phyloP scores from a whole-genome alignment of 441 rosid genomes.

The Breynia disticha region DNA sequence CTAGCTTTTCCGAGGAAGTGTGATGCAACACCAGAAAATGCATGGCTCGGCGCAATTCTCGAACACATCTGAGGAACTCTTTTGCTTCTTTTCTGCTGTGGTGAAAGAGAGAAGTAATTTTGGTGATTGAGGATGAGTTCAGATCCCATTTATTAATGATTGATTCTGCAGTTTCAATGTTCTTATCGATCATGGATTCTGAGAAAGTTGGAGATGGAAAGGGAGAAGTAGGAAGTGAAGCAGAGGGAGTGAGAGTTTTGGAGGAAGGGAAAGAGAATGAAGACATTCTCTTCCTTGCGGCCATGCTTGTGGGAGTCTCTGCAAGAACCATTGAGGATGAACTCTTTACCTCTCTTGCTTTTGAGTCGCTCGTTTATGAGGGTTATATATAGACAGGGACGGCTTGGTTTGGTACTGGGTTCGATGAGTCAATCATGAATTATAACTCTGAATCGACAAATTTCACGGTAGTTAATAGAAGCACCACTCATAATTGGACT shows the following conservation, averaged over 20 bases:
- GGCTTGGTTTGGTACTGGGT: no score
- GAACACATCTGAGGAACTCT: constrained; percentile 34
- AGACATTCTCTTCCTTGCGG: constrained; percentile 16
- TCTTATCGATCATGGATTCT: constrained; percentile 28
- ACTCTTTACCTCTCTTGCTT: no score
- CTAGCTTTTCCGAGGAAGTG: constrained; percentile 33
- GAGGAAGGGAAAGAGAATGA: constrained; percentile 18
- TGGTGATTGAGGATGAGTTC: constrained; percentile 24
- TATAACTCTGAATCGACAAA: no score
- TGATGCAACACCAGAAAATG: constrained; percentile 28
- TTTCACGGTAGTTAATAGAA: no score
- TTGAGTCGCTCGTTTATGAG: no score
- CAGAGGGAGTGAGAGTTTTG: constrained; percentile 16
- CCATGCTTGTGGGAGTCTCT: constrained; percentile 9
- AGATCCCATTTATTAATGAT: constrained; percentile 58
- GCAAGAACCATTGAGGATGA: constrained; percentile 9
- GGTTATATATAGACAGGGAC: no score
- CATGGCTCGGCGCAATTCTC: constrained; percentile 50
- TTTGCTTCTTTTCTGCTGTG: constrained; percentile 37
- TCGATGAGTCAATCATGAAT: no score
- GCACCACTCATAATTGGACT: no score
- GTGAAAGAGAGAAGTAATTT: constrained; percentile 28
- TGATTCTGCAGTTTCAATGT: constrained; percentile 29
- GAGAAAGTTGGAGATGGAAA: constrained; percentile 22
- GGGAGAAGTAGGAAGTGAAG: constrained; percentile 23